phyloP scores from a whole-genome alignment of 352 stramenopile species.

The Sclerospora graminicola region DNA sequence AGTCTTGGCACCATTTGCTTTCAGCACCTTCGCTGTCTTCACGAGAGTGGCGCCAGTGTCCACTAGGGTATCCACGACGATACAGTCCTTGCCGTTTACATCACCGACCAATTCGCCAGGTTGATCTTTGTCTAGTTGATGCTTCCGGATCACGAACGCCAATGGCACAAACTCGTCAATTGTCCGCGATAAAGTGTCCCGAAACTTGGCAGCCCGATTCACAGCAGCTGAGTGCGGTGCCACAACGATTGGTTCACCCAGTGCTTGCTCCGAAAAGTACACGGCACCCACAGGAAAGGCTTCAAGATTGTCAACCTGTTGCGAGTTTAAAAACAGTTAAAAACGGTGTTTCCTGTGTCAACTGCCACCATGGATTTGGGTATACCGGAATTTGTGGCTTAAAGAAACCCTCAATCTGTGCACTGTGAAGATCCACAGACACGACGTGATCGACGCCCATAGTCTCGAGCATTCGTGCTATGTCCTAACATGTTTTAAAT shows the following conservation, averaged over 20 bases:
- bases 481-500: no score
- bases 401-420: constrained; percentile 85
- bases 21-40: constrained; percentile 77
- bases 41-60: constrained; percentile 78
- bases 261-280: constrained; percentile 75
- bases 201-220: constrained; percentile 65
- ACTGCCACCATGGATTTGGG: background rate
- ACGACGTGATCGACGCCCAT: constrained; percentile 86
- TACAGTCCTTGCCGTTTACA: constrained; percentile 73
- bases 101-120: constrained; percentile 72
- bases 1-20: constrained; percentile 61
- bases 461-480: constrained; percentile 83
- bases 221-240: constrained; percentile 76
- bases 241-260: constrained; percentile 65
- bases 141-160: constrained; percentile 78
- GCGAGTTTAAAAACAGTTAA: background rate
- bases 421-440: constrained; percentile 82
- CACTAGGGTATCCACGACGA: constrained; percentile 82
- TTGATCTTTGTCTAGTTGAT: constrained; percentile 57
- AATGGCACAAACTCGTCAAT: constrained; percentile 71
- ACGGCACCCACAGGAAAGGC: constrained; percentile 78
- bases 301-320: constrained; percentile 72
- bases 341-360: no score
- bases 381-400: constrained; percentile 69
- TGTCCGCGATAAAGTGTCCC: constrained; percentile 67